phyloP scores from a whole-genome alignment of 2,329 filamentous ascomycete species.

The Chaetomiaceae sp. region DNA sequence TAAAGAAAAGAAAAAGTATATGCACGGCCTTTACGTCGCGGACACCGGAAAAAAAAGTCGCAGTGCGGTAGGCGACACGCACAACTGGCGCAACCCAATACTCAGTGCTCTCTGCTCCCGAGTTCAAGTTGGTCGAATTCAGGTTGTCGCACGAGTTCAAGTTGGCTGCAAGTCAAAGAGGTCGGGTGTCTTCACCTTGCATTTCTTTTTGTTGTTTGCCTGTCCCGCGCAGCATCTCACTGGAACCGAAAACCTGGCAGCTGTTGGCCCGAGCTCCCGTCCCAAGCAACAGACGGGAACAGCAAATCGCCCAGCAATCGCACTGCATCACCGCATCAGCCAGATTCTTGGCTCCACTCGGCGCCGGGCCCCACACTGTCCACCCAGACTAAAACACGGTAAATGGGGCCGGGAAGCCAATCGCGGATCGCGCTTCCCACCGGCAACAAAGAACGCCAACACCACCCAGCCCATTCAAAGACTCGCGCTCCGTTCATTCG shows the following conservation, averaged over 20 bases:
- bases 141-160: background rate
- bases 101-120: background rate
- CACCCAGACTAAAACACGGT: background rate
- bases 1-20: background rate
- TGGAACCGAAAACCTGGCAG: conserved; percentile 3
- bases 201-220: conserved; percentile 3
- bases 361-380: background rate
- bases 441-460: background rate
- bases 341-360: conserved; percentile 2
- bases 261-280: conserved; percentile 3
- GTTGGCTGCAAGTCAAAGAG: conserved; percentile 3
- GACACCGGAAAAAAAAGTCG: background rate
- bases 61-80: background rate
- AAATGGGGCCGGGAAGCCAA: background rate
- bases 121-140: conserved; percentile 9
- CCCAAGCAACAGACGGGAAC: too few species aligned
- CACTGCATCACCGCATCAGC: conserved; percentile 5
- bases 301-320: background rate
- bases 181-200: background rate
- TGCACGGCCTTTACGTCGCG: background rate
- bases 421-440: background rate
- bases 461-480: background rate
- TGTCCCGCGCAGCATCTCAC: background rate
- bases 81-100: background rate
- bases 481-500: background rate